phyloP scores from a whole-genome alignment of 176 grass and related monocot genomes.

The Carex scoparia region DNA sequence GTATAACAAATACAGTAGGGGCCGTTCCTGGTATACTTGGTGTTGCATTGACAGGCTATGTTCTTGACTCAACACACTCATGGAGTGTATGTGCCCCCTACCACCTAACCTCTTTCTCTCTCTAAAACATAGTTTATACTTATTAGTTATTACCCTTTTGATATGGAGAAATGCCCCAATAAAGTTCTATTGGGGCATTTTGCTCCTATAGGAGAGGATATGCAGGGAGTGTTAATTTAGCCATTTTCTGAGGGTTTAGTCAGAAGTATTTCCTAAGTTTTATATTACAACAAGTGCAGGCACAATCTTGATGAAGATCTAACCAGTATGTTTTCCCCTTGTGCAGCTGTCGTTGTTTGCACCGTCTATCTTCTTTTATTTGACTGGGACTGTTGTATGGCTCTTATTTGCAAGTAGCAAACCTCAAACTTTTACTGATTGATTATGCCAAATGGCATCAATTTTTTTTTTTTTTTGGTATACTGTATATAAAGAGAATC shows the following conservation, averaged over 20 bases:
- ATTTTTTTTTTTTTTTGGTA: neutral
- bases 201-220: neutral
- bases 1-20: constrained; percentile 92
- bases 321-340: neutral
- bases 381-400: constrained; percentile 83
- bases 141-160: neutral
- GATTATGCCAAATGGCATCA: neutral
- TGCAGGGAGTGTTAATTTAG: constrained; percentile 12
- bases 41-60: constrained; percentile 70
- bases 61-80: constrained; percentile 89
- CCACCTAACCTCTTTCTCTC: neutral
- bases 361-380: constrained; percentile 97
- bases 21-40: constrained; percentile 85
- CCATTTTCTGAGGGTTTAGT: neutral
- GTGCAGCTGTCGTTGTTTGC: constrained; percentile 81
- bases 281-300: neutral
- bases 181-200: neutral
- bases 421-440: constrained; percentile 61
- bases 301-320: neutral
- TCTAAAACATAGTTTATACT: neutral
- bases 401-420: constrained; percentile 78
- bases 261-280: neutral
- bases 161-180: neutral
- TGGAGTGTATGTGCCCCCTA: constrained; percentile 72
- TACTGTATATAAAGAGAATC: neutral